Conservation (phyloP, 2,329 filamentous ascomycete species). For the Monilinia laxa region DNA sequence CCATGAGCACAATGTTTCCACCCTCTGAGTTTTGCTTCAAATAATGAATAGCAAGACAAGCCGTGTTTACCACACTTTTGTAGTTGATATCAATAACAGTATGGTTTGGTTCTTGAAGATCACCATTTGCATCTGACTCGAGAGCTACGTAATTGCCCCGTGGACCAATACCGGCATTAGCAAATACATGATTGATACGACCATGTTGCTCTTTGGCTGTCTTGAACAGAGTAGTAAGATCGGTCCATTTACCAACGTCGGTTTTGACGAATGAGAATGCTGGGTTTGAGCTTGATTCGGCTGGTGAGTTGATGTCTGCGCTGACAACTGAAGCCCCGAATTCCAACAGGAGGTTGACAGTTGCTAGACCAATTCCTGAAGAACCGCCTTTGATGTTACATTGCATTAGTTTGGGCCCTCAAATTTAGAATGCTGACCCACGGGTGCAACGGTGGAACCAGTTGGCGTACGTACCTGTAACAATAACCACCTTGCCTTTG, state of each 20-base stretch:
- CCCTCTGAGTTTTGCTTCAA: slow-evolving; percentile 49
- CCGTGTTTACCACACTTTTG: slow-evolving; percentile 51
- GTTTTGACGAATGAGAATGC: slow-evolving; percentile 46
- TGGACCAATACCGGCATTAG: slow-evolving; percentile 55
- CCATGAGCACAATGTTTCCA: slow-evolving; percentile 56
- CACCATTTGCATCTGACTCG: slow-evolving; percentile 50
- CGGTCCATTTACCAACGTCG: slow-evolving; percentile 45
- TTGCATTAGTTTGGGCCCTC: slow-evolving; percentile 14
- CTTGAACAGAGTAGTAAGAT: slow-evolving; percentile 53
- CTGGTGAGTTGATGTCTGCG: slow-evolving; percentile 51
- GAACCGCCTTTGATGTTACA: slow-evolving; percentile 48
- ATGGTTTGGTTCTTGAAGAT: slow-evolving; percentile 48
- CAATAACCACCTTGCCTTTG: slow-evolving; percentile 51
- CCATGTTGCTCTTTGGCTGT: slow-evolving; percentile 43
- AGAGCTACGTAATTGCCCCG: slow-evolving; percentile 48
- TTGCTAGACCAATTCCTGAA: slow-evolving; percentile 60
- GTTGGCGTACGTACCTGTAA: slow-evolving; percentile 49
- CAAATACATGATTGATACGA: slow-evolving; percentile 34
- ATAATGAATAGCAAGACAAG: slow-evolving; percentile 50
- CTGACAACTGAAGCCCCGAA: slow-evolving; percentile 56
- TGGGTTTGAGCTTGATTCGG: slow-evolving; percentile 34
- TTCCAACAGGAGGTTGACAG: slow-evolving; percentile 51
- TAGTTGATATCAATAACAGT: slow-evolving; percentile 51
- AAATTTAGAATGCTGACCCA: background rate
- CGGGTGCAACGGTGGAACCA: background rate